Conservation (phyloP, 2,329 filamentous ascomycete genomes). For the Exutisphaerella laricina region DNA sequence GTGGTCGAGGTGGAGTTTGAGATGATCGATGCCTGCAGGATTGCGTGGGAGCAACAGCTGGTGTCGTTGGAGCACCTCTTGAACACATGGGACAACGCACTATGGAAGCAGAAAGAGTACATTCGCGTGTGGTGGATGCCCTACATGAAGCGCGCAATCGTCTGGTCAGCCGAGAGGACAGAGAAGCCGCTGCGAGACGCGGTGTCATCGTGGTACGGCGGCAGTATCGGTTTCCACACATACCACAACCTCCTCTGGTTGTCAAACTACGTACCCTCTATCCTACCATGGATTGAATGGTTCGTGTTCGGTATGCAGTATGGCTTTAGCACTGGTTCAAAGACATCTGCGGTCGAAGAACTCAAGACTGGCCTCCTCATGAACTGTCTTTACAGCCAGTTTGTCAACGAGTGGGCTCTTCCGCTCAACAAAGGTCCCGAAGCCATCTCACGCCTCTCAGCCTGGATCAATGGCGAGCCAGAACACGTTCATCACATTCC, state of each 20-base stretch:
- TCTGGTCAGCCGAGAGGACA: conserved; percentile 84
- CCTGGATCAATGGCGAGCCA: conserved; percentile 78
- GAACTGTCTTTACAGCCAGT: conserved; percentile 98
- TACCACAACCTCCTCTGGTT: conserved; percentile 88
- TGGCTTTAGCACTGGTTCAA: conserved; percentile 68
- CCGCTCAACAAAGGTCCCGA: conserved; percentile 82
- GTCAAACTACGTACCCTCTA: conserved; percentile 67
- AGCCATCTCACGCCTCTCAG: conserved; percentile 72
- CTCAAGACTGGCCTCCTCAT: conserved; percentile 78
- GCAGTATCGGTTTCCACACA: conserved; percentile 73
- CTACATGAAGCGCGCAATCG: conserved; percentile 78
- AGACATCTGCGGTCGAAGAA: conserved; percentile 70
- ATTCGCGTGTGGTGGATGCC: conserved; percentile 98
- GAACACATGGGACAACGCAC: conserved; percentile 60
- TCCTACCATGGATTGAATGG: conserved; percentile 88
- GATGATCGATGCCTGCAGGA: conserved; percentile 72
- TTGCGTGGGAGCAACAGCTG: conserved; percentile 79
- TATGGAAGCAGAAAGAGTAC: conserved; percentile 85
- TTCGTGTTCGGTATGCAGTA: conserved; percentile 98
- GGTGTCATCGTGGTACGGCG: conserved; percentile 71
- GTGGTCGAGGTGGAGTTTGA: conserved; percentile 84
- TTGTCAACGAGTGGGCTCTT: conserved; percentile 96
- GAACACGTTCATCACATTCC: conserved; percentile 63
- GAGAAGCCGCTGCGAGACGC: conserved; percentile 55
- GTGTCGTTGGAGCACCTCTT: conserved; percentile 65